Base-by-base conservation (phyloP, 2,329 filamentous ascomycete genomes). In the Didymellaceae sp. region DNA sequence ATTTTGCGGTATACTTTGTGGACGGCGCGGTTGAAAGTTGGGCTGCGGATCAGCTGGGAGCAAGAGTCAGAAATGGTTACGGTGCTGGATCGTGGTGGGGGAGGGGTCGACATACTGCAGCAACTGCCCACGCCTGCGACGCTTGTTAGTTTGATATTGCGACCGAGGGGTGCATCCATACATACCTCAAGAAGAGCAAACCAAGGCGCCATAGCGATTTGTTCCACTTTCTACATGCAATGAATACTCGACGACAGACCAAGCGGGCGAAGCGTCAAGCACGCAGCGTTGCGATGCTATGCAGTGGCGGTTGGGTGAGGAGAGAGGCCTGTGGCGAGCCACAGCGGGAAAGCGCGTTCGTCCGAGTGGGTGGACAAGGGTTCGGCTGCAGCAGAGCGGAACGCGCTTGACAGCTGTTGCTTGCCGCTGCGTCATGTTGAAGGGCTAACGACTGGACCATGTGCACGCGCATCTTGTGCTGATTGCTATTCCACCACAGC, bases 1-100 rank as follows among this genome's bases (percentile, higher is more conserved):
- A 80, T 74, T 48, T 68, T 70, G 52, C 72, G 74, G 39, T 83
- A 81, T 10, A 80, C 74, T 47, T 75, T 76, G 18, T 79, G 76
- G 14, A 85, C 79, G 20, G 63, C 74, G 45, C 77, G 75, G 60
- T 85, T 82, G 72, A 85, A 85, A 26, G 75, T 66, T 2, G 80
- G 80, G 45, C 79, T 83, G 44, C 73, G 70, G 32, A 85, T 75
- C 45, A 85, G 77, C 75, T 82, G 46, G 34, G 4, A 10, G 6
- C 13, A 4, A 6, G 31, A 41, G 37, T 52, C 48, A 38, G 52
- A 16, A 10, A 2, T 20, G 11, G 6, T 33, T 11, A 47, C 49
- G 26, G 43, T 10, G 33, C 6, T n/a, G 30, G 14, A 20, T 20
- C n/a, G n/a, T 14, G 9, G 25, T 2, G 7, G 11, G 8, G 17